phyloP scores from a whole-genome alignment of 2,329 filamentous ascomycete genomes.

The Blastomyces percursus region DNA sequence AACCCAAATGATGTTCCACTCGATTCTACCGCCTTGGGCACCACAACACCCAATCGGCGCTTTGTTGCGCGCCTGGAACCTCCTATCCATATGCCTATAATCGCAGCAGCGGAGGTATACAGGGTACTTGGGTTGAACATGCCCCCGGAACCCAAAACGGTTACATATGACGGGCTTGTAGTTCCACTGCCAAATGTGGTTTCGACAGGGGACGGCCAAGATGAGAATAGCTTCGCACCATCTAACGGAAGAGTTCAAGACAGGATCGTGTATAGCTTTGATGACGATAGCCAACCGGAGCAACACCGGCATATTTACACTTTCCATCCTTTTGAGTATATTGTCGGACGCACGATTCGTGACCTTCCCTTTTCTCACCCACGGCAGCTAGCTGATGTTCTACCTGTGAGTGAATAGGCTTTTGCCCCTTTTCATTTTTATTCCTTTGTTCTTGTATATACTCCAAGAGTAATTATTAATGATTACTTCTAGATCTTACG shows the following conservation, averaged over 20 bases:
- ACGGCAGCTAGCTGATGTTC: slow-evolving; percentile 33
- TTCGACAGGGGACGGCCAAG: slow-evolving; percentile 17
- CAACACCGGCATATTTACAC: slow-evolving; percentile 33
- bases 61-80: slow-evolving; percentile 36
- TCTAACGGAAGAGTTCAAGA: slow-evolving; percentile 24
- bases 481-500: slow-evolving; percentile 27
- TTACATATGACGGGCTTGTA: slow-evolving; percentile 31
- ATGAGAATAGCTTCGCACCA: slow-evolving; percentile 16
- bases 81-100: slow-evolving; percentile 32
- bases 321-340: slow-evolving; percentile 34
- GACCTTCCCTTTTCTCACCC: slow-evolving; percentile 37
- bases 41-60: slow-evolving; percentile 32
- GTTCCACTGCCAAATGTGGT: slow-evolving; percentile 18
- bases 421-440: background rate
- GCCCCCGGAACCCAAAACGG: slow-evolving; percentile 30
- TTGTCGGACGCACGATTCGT: slow-evolving; percentile 30
- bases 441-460: background rate
- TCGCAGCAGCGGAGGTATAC: slow-evolving; percentile 33
- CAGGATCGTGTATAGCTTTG: slow-evolving; percentile 24
- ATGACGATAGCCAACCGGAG: slow-evolving; percentile 21
- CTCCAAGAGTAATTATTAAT: background rate
- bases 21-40: slow-evolving; percentile 28
- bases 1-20: slow-evolving; percentile 28
- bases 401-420: slow-evolving; percentile 26
- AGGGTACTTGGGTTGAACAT: slow-evolving; percentile 30